Evolutionary conservation across 2,329 filamentous ascomycete species (phyloP).

Genomic region (Gnomoniopsis smithogilvyi): DNA sequence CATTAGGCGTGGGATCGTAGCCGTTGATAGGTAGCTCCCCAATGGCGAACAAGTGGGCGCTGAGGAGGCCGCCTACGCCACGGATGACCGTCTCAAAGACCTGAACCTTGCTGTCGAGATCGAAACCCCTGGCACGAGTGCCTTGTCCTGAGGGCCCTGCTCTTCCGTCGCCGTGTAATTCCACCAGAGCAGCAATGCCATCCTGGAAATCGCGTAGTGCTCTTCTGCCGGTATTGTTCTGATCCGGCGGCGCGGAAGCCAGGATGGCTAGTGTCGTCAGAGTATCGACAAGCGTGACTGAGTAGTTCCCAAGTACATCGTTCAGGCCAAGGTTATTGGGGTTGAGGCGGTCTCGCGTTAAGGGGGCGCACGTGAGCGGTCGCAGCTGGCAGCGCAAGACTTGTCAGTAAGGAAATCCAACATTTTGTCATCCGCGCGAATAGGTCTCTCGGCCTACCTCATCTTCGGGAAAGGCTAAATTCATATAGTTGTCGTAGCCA

Average conservation of each 20-base stretch:
- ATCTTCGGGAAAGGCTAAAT: conserved; percentile 91
- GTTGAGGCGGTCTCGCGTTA: conserved; percentile 79
- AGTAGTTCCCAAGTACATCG: conserved; percentile 96
- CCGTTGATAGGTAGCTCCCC: conserved; percentile 84
- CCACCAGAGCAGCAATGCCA: conserved; percentile 71
- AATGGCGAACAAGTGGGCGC: conserved; percentile 88
- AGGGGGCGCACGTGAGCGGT: conserved; percentile 77
- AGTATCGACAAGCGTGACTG: conserved; percentile 90
- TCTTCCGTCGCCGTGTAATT: conserved; percentile 83
- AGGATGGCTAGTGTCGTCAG: conserved; percentile 91
- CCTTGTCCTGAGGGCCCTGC: conserved; percentile 67
- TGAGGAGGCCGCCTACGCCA: conserved; percentile 84
- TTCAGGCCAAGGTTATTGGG: conserved; percentile 82
- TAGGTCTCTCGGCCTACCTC: conserved; percentile 50
- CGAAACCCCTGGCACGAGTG: conserved; percentile 74
- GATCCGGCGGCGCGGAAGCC: conserved; percentile 66
- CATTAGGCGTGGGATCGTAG: conserved; percentile 55
- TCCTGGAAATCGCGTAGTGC: conserved; percentile 75
- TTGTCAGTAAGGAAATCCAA: conserved; percentile 1
- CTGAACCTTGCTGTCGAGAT: conserved; percentile 96
- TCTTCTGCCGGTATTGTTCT: conserved; percentile 51
- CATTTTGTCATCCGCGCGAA: conserved; percentile 6
- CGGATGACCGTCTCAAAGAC: conserved; percentile 98
- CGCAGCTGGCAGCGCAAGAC: conserved; percentile 55
- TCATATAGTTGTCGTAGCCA: conserved; percentile 93